phyloP scores from a whole-genome alignment of 139 green algal genomes.

The Microglena sp. region DNA sequence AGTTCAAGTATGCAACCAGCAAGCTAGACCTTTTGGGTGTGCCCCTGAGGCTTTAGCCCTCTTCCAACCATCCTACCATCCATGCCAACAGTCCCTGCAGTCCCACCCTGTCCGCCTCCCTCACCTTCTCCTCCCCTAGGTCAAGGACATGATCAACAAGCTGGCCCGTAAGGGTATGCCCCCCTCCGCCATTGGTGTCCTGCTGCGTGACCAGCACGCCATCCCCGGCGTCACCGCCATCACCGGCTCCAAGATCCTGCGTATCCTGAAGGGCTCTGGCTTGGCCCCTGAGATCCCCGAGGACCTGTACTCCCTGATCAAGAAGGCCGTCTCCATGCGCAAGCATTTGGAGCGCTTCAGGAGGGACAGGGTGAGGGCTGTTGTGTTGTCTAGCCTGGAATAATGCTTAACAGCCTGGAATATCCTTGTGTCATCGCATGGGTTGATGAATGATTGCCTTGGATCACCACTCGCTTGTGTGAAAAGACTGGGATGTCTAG shows the following conservation, averaged over 20 bases:
- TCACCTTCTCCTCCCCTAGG: slow-evolving; percentile 27
- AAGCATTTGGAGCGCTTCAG: slow-evolving; percentile 98
- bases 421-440: too few species aligned
- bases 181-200: slow-evolving; percentile 93
- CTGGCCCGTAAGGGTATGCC: slow-evolving; percentile 96
- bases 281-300: slow-evolving; percentile 95
- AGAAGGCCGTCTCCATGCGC: slow-evolving; percentile 94
- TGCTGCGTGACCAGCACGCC: slow-evolving; percentile 91
- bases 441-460: too few species aligned
- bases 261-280: slow-evolving; percentile 88
- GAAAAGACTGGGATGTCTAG: too few species aligned
- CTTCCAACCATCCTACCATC: background rate
- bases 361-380: slow-evolving; percentile 96
- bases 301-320: slow-evolving; percentile 99
- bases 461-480: too few species aligned
- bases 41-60: background rate
- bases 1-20: too few species aligned
- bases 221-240: slow-evolving; percentile 77
- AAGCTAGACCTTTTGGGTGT: too few species aligned
- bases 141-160: slow-evolving; percentile 88
- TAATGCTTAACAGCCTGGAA: too few species aligned
- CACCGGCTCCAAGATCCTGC: slow-evolving; percentile 92
- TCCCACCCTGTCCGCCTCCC: background rate
- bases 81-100: background rate
- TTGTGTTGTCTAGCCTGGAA: slow-evolving; percentile 79